Base-by-base conservation (phyloP, 2,329 filamentous ascomycete species). In the Exophiala phaeomuriformis region DNA sequence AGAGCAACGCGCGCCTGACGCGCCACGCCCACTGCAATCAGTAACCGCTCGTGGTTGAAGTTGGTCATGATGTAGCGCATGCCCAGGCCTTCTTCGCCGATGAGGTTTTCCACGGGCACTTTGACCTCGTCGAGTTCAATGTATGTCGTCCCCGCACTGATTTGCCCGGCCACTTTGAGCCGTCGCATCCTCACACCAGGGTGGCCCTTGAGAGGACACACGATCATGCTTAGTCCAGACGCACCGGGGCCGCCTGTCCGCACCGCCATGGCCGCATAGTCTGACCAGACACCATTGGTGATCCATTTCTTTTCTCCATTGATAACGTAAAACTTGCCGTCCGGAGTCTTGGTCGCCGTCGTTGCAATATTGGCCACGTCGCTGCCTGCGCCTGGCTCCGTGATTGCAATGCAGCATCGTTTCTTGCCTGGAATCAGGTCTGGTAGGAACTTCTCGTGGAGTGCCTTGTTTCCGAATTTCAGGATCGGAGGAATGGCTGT, bases 1-100 rank as follows among this genome's bases (percentile, higher is more conserved):
- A 86, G 71, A 1, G 80, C 82, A 1, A 85, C 81, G 5, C 79
- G 75, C 0, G 83, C 76, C 63, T 82, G 75, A 2, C 85, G 74
- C 1, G 83, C 85, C 1, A 79, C 77, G 0, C 79, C 77, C 9
- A 88, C 79, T 0, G 81, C 75, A 58, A 89, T 86, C 10, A 76
- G 76, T 7, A 89, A 72, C 0, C 85, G 79, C 67, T 90, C 86
- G 67, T 89, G 85, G 71, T 89, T 89, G 77, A 89, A 89, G 70
- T 89, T 87, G 50, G 80, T 84, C 83, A 86, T 87, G 64, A 86
- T 79, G 64, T 86, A 86, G 54, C 74, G 77, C 84, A 90, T 88
- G 3, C 86, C 86, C 63, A 78, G 72, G 7, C 84, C 85, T 66
- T 89, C 85, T 19, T 74, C 61, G 2, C 85, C 86, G 53, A 90